Conservation (phyloP, 2,329 filamentous ascomycete species). For the Claviceps sp. region DNA sequence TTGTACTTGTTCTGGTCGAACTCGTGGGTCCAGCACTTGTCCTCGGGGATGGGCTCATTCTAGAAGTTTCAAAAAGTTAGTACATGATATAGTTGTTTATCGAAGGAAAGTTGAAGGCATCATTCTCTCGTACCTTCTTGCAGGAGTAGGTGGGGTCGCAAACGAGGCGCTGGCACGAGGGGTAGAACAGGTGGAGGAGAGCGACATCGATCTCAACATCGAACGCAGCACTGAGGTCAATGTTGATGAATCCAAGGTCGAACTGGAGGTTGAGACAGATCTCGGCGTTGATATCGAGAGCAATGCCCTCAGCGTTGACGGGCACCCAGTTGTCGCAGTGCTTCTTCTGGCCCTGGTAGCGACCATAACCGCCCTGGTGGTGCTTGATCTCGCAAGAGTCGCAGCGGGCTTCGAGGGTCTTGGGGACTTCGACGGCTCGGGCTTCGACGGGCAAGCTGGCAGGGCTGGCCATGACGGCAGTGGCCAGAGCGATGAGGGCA, state of each 20-base stretch:
- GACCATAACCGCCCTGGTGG: background rate
- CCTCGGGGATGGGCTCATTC: background rate
- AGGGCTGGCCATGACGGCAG: conserved; percentile 2
- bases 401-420: background rate
- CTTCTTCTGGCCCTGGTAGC: background rate
- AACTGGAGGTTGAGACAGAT: background rate
- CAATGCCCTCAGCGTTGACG: background rate
- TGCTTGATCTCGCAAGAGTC: background rate
- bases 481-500: background rate
- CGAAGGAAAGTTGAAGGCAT: too few species aligned
- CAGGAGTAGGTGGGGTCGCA: background rate
- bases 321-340: conserved; percentile 1
- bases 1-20: background rate
- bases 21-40: conserved; percentile 4
- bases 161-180: background rate
- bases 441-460: background rate
- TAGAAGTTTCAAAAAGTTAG: background rate
- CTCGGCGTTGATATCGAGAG: background rate
- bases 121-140: background rate
- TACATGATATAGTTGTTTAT: too few species aligned
- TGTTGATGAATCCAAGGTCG: background rate
- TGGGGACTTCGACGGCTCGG: too few species aligned
- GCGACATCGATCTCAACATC: background rate
- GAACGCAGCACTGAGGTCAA: background rate
- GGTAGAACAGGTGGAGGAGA: background rate